phyloP scores from a whole-genome alignment of 192 early-diverging fungal species.

The Anaeromyces robustus region DNA sequence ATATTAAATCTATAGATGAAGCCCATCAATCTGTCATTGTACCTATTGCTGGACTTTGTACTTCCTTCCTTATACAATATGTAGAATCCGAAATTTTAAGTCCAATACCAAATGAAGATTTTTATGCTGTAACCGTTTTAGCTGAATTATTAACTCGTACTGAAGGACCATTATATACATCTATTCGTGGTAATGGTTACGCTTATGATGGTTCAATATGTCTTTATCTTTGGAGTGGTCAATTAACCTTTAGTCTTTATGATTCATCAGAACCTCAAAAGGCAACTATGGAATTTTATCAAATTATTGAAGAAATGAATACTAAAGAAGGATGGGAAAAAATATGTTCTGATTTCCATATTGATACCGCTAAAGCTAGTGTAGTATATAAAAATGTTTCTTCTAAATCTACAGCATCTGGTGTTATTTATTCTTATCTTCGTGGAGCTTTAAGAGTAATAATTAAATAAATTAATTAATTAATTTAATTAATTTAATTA shows the following conservation, averaged over 20 bases:
- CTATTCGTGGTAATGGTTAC: conserved; percentile 55
- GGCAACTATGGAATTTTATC: conserved; percentile 23
- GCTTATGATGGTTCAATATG: conserved; percentile 53
- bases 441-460: conserved; percentile 11
- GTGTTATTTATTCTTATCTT: conserved; percentile 9
- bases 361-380: conserved; percentile 29
- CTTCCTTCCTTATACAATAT: conserved; percentile 23
- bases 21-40: conserved; percentile 22
- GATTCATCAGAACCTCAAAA: conserved; percentile 26
- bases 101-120: conserved; percentile 19
- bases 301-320: conserved; percentile 16
- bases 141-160: conserved; percentile 49
- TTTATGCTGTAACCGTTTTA: conserved; percentile 38
- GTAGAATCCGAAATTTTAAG: conserved; percentile 33
- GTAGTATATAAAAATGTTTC: conserved; percentile 19
- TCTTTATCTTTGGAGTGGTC: conserved; percentile 35
- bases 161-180: conserved; percentile 63
- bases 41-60: conserved; percentile 24
- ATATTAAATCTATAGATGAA: conserved; percentile 5
- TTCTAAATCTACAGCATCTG: conserved; percentile 15
- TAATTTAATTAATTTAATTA: no score
- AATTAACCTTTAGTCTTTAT: conserved; percentile 24
- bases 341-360: conserved; percentile 16
- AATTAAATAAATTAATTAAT: no score
- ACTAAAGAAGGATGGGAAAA: conserved; percentile 24